Evolutionary conservation across 352 stramenopile genomes (phyloP).

Genomic region (Pythium scleroteichum): DNA sequence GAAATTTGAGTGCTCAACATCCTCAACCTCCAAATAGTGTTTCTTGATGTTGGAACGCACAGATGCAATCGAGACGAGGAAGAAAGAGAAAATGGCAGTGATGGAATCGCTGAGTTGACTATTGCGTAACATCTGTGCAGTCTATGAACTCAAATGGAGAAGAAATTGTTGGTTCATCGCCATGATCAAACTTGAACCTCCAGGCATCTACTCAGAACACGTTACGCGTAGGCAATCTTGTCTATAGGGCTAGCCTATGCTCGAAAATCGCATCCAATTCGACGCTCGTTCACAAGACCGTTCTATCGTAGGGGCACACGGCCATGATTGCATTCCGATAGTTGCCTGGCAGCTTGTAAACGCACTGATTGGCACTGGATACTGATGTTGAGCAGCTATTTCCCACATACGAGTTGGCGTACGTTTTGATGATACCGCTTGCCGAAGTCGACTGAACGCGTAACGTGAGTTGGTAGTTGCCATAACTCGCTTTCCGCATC

Average conservation of each 20-base stretch:
- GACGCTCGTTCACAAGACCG: constrained; percentile 12
- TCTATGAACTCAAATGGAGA: background rate
- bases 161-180: background rate
- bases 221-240: too few relatives aligned
- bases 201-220: too few relatives aligned
- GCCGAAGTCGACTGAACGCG: constrained; percentile 42
- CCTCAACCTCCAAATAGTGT: too few relatives aligned
- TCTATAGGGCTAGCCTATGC: too few relatives aligned
- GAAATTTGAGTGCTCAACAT: too few relatives aligned
- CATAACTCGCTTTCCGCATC: constrained; percentile 53
- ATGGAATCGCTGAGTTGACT: too few relatives aligned
- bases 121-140: too few relatives aligned
- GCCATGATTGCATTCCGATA: constrained; percentile 27
- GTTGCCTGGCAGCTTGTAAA: constrained; percentile 48
- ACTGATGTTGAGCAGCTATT: constrained; percentile 49
- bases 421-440: constrained; percentile 38
- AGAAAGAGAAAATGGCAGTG: too few relatives aligned
- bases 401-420: constrained; percentile 64
- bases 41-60: too few relatives aligned
- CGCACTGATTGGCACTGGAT: constrained; percentile 36
- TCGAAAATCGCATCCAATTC: too few relatives aligned
- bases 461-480: constrained; percentile 70
- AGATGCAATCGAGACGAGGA: too few relatives aligned
- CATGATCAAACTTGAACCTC: too few relatives aligned
- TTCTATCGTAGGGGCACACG: constrained; percentile 25